Conservation (phyloP, 441 rosid species). For the Viola pubescens region DNA sequence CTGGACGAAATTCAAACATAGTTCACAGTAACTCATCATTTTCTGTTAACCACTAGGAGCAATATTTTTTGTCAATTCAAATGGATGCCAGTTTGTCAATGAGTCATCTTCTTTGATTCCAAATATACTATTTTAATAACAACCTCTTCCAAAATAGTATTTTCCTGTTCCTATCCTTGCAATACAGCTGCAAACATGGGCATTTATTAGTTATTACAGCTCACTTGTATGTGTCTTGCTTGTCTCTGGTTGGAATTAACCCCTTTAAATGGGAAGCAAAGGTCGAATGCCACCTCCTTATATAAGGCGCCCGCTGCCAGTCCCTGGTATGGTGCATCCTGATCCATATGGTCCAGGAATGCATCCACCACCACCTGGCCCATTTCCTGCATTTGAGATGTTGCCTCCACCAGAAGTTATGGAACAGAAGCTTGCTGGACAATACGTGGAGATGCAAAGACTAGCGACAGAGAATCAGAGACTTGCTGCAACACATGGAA, state of each 20-base stretch:
- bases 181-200: too few species aligned
- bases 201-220: too few species aligned
- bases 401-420: constrained; percentile 74
- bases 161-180: too few species aligned
- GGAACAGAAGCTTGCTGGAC: constrained; percentile 84
- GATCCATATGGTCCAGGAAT: constrained; percentile 51
- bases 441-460: constrained; percentile 77
- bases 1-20: too few species aligned
- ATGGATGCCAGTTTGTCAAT: too few species aligned
- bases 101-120: too few species aligned
- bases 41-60: too few species aligned
- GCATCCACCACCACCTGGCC: constrained; percentile 36
- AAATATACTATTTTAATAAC: too few species aligned
- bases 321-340: constrained; percentile 44
- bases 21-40: too few species aligned
- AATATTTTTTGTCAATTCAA: too few species aligned
- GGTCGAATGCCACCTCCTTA: constrained; percentile 71
- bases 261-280: constrained; percentile 59
- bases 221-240: not conserved
- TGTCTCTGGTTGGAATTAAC: constrained; percentile 17
- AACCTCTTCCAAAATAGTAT: too few species aligned
- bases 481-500: constrained; percentile 71
- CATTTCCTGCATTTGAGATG: constrained; percentile 58
- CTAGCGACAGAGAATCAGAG: constrained; percentile 90
- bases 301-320: constrained; percentile 58